Percentiles rank a stretch among this genome's conserved stretches.
phyloP scores from a whole-genome alignment of 257 asterid species.

The Solanum verrucosum region DNA sequence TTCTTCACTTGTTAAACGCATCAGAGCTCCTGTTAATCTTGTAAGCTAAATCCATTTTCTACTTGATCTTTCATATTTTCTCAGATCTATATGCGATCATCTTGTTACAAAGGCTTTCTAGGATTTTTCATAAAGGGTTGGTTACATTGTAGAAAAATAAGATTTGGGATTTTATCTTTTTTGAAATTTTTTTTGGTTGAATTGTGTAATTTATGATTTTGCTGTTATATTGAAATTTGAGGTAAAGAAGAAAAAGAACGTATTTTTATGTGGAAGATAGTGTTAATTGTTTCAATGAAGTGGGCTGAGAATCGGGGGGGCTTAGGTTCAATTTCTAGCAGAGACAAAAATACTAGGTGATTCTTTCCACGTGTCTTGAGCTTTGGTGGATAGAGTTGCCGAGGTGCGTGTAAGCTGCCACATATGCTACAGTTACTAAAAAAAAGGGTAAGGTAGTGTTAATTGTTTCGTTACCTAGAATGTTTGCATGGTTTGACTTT shows the following conservation, averaged over 20 bases:
- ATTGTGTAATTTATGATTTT: background rate
- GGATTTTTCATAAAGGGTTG: background rate
- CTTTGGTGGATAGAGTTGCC: background rate
- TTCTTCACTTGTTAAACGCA: slow-evolving; percentile 66
- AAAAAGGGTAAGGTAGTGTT: background rate
- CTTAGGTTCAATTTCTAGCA: background rate
- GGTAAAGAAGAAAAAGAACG: background rate
- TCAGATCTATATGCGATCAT: background rate
- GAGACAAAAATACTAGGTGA: background rate
- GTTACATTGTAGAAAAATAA: background rate
- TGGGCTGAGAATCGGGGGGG: background rate
- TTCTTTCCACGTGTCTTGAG: background rate
- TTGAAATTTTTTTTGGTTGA: background rate
- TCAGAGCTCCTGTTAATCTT: slow-evolving; percentile 83
- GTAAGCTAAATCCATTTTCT: slow-evolving; percentile 20
- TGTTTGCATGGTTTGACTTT: background rate
- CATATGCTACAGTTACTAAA: background rate
- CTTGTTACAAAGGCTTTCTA: background rate
- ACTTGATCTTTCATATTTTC: background rate
- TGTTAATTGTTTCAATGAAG: background rate
- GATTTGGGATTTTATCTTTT: background rate
- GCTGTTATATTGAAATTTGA: background rate
- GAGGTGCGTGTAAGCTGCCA: background rate
- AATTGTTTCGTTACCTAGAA: background rate
- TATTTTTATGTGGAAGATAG: background rate